Conservation (phyloP, 2,329 filamentous ascomycete genomes). For the Penicillium sp. region DNA sequence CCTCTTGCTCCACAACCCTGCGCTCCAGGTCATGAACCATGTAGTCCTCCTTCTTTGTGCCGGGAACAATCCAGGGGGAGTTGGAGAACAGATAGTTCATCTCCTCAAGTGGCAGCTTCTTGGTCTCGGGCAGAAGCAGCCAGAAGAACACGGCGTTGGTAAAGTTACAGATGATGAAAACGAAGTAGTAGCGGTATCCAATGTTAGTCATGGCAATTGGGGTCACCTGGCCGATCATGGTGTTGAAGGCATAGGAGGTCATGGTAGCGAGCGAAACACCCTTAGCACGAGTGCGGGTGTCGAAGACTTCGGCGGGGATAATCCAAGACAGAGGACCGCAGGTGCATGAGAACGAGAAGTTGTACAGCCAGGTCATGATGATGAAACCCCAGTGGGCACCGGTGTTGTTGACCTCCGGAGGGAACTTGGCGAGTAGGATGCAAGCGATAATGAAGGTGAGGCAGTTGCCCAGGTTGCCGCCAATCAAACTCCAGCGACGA, state of each 20-base stretch:
- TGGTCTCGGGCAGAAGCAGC: slow-evolving; percentile 69
- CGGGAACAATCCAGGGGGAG: slow-evolving; percentile 66
- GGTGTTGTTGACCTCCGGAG: slow-evolving; percentile 56
- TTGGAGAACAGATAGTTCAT: slow-evolving; percentile 71
- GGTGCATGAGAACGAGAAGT: slow-evolving; percentile 74
- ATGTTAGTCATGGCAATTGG: slow-evolving; percentile 62
- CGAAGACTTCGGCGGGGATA: slow-evolving; percentile 71
- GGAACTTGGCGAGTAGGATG: slow-evolving; percentile 63
- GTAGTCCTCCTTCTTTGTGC: slow-evolving; percentile 60
- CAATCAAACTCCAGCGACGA: slow-evolving; percentile 73
- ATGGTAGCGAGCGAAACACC: slow-evolving; percentile 77
- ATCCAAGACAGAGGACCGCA: slow-evolving; percentile 71
- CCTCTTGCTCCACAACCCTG: slow-evolving; percentile 61
- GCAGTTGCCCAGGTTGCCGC: slow-evolving; percentile 73
- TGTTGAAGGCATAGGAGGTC: slow-evolving; percentile 76
- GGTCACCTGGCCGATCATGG: slow-evolving; percentile 73
- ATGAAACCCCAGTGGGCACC: slow-evolving; percentile 64
- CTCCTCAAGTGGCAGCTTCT: slow-evolving; percentile 66
- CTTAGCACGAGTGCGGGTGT: slow-evolving; percentile 75
- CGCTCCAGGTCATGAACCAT: slow-evolving; percentile 63
- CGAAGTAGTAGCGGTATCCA: slow-evolving; percentile 62
- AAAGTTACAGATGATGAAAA: slow-evolving; percentile 72
- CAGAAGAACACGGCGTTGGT: slow-evolving; percentile 73
- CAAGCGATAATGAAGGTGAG: slow-evolving; percentile 73
- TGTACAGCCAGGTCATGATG: slow-evolving; percentile 77